Evolutionary conservation across 2,329 filamentous ascomycete species (phyloP).

Genomic region (Exophiala spinifera): DNA sequence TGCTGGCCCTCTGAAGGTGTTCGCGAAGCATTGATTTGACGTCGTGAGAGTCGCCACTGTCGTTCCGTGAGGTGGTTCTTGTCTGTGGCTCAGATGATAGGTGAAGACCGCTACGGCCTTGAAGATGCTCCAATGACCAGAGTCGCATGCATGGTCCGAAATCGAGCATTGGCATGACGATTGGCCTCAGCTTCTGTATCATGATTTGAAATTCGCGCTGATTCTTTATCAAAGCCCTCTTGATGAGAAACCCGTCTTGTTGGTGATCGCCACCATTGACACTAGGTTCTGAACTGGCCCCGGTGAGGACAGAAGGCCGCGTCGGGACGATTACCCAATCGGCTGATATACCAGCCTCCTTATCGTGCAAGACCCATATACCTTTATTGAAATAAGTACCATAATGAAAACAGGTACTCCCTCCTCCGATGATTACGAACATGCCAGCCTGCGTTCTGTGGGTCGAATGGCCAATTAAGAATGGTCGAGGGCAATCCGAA

Average conservation of each 20-base stretch:
- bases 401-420: conserved; percentile 87
- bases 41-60: conserved; percentile 61
- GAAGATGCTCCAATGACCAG: conserved; percentile 74
- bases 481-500: conserved; percentile 51
- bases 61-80: no score
- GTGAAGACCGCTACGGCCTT: conserved; percentile 28
- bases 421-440: conserved; percentile 69
- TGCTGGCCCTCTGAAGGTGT: conserved; percentile 62
- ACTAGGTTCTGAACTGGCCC: conserved; percentile 4
- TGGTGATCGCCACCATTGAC: not conserved
- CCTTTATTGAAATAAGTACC: conserved; percentile 77
- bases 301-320: conserved; percentile 6
- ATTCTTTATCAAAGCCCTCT: not conserved
- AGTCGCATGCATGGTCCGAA: conserved; percentile 65
- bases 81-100: no score
- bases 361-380: conserved; percentile 47
- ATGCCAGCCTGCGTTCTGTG: conserved; percentile 46
- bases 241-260: conserved; percentile 5
- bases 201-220: conserved; percentile 1
- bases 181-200: conserved; percentile 6
- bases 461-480: conserved; percentile 68
- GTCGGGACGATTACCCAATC: conserved; percentile 34
- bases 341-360: conserved; percentile 29
- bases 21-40: conserved; percentile 66
- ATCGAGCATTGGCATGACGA: conserved; percentile 55